phyloP scores from a whole-genome alignment of 192 early-diverging fungal genomes.

The Piromyces finnis region DNA sequence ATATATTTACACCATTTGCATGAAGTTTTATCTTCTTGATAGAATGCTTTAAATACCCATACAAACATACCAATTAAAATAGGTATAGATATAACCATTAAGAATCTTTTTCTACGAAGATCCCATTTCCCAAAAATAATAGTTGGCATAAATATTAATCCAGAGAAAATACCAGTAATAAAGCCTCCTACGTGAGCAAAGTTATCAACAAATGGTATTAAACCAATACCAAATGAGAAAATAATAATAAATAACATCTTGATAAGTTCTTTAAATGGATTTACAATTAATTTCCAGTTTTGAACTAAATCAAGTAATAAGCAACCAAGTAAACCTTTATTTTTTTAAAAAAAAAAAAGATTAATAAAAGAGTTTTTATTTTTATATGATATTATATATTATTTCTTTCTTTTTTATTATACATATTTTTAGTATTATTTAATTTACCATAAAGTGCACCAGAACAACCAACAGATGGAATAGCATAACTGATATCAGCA shows the following conservation, averaged over 20 bases:
- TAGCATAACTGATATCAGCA: constrained; percentile 33
- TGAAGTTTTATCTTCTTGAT: constrained; percentile 10
- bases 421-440: no score
- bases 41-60: constrained; percentile 22
- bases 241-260: constrained; percentile 43
- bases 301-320: constrained; percentile 58
- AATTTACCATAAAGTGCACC: constrained; percentile 27
- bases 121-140: constrained; percentile 25
- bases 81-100: constrained; percentile 15
- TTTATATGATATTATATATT: no score
- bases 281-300: constrained; percentile 49
- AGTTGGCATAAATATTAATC: constrained; percentile 53
- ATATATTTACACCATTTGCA: constrained; percentile 47
- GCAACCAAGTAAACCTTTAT: constrained; percentile 53
- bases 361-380: no score
- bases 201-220: constrained; percentile 63
- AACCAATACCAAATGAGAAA: constrained; percentile 49
- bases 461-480: constrained; percentile 36
- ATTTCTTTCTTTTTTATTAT: no score
- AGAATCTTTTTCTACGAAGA: constrained; percentile 9
- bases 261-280: constrained; percentile 47
- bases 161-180: constrained; percentile 41
- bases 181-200: constrained; percentile 76
- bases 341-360: not conserved
- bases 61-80: constrained; percentile 17